These are phyloP conservation scores for Gomphus sp. DNA, from an alignment of 1,284 basidiomycete genomes.

Conservation along the genomic window DNA sequence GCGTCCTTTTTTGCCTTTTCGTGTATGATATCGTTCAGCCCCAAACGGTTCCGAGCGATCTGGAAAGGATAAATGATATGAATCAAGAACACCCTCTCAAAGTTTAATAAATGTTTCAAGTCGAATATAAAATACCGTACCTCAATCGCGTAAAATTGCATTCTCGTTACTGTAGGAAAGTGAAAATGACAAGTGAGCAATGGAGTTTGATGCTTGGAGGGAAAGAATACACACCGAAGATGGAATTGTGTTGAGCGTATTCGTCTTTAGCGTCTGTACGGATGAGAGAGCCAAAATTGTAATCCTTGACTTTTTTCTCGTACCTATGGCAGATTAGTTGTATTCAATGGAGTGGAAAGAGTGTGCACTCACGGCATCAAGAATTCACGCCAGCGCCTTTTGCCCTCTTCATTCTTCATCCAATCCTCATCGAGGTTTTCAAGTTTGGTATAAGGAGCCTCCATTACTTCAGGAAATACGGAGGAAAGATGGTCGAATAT, in stretches of 20 bases:
- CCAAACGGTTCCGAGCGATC: constrained; percentile 89
- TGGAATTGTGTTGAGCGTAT: constrained; percentile 90
- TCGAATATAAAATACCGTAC: constrained; percentile 39
- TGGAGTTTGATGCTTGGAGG: constrained; percentile 6
- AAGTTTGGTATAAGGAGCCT: constrained; percentile 57
- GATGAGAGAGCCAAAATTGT: constrained; percentile 96
- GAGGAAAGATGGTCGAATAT: constrained; percentile 74
- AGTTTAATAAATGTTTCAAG: neutral
- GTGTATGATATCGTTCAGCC: constrained; percentile 88
- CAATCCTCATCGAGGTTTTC: constrained; percentile 81
- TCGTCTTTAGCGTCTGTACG: constrained; percentile 74
- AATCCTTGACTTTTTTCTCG: constrained; percentile 83
- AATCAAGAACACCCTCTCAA: neutral
- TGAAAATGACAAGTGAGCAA: constrained; percentile 5
- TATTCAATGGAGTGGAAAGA: neutral
- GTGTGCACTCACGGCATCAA: constrained; percentile 66
- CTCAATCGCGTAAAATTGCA: constrained; percentile 93
- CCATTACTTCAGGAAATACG: constrained; percentile 78
- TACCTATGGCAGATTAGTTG: constrained; percentile 37
- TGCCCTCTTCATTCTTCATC: constrained; percentile 90
- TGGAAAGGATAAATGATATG: constrained; percentile 20
- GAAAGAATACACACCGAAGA: constrained; percentile 67
- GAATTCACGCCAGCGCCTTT: constrained; percentile 88
- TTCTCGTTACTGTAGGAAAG: constrained; percentile 49
- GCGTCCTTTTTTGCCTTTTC: constrained; percentile 68